phyloP scores from a whole-genome alignment of 2,329 filamentous ascomycete species.

The Penicillium sp. region DNA sequence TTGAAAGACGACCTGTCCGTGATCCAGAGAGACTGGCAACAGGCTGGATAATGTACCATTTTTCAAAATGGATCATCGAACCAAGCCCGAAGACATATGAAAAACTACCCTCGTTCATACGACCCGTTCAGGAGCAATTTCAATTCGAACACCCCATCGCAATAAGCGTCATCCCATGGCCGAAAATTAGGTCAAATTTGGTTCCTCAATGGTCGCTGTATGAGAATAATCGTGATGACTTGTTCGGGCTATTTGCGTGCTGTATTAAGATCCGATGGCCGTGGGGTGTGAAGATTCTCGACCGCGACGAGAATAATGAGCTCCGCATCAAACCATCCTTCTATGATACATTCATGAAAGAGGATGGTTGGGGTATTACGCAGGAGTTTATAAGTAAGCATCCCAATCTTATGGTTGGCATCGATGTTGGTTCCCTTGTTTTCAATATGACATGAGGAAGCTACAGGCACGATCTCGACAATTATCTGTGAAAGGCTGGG shows the following conservation, averaged over 20 bases:
- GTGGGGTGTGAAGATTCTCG: slow-evolving; percentile 28
- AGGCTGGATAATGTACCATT: slow-evolving; percentile 27
- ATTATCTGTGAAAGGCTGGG: not conserved
- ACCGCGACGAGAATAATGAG: slow-evolving; percentile 24
- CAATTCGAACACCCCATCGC: slow-evolving; percentile 22
- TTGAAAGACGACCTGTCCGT: slow-evolving; percentile 27
- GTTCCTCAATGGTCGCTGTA: slow-evolving; percentile 29
- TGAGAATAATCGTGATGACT: slow-evolving; percentile 11
- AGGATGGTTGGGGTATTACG: slow-evolving; percentile 30
- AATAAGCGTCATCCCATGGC: slow-evolving; percentile 30
- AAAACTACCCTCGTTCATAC: slow-evolving; percentile 21
- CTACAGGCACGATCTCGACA: not conserved
- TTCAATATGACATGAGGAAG: slow-evolving; percentile 9
- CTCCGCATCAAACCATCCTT: slow-evolving; percentile 23
- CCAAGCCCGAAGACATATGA: slow-evolving; percentile 27
- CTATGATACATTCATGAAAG: slow-evolving; percentile 24
- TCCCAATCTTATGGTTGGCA: slow-evolving; percentile 26
- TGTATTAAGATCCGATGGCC: slow-evolving; percentile 33
- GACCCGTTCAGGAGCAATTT: slow-evolving; percentile 25
- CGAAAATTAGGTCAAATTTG: slow-evolving; percentile 27
- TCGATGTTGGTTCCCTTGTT: slow-evolving; percentile 20
- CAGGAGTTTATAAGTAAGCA: slow-evolving; percentile 29
- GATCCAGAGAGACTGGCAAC: slow-evolving; percentile 30
- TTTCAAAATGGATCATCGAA: slow-evolving; percentile 26
- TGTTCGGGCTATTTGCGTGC: slow-evolving; percentile 23